These are phyloP conservation scores for Lojkania enalia DNA, from an alignment of 2,329 filamentous ascomycete species.

Conservation along the genomic window DNA sequence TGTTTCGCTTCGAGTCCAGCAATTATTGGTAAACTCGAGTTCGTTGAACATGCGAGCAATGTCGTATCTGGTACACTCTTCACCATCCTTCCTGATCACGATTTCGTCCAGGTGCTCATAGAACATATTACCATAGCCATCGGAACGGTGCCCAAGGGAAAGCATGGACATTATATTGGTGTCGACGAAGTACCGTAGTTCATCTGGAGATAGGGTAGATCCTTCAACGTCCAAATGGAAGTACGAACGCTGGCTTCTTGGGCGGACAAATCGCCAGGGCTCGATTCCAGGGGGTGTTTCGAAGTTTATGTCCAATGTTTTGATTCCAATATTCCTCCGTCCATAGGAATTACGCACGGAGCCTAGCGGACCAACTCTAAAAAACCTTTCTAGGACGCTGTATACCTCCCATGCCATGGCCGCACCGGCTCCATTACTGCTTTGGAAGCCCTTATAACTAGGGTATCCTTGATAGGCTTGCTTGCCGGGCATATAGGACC, in stretches of 20 bases:
- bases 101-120: constrained; percentile 17
- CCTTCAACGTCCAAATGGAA: background rate
- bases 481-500: constrained; percentile 1
- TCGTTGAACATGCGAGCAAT: constrained; percentile 10
- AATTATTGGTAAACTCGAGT: background rate
- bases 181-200: constrained; percentile 9
- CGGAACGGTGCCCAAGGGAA: constrained; percentile 2
- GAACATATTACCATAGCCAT: constrained; percentile 11
- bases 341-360: background rate
- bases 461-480: constrained; percentile 4
- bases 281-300: constrained; percentile 12
- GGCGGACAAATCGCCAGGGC: constrained; percentile 2
- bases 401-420: constrained; percentile 18
- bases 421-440: constrained; percentile 6
- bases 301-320: constrained; percentile 18
- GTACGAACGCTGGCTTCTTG: background rate
- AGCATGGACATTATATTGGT: constrained; percentile 7
- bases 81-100: constrained; percentile 9
- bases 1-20: background rate
- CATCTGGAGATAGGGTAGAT: constrained; percentile 9
- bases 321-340: constrained; percentile 12
- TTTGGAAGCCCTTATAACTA: constrained; percentile 9
- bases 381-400: constrained; percentile 21
- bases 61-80: constrained; percentile 6
- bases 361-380: constrained; percentile 13